Conservation (phyloP, 202 grass and related monocot genomes). For the Schoenoplectus tabernaemontani region DNA sequence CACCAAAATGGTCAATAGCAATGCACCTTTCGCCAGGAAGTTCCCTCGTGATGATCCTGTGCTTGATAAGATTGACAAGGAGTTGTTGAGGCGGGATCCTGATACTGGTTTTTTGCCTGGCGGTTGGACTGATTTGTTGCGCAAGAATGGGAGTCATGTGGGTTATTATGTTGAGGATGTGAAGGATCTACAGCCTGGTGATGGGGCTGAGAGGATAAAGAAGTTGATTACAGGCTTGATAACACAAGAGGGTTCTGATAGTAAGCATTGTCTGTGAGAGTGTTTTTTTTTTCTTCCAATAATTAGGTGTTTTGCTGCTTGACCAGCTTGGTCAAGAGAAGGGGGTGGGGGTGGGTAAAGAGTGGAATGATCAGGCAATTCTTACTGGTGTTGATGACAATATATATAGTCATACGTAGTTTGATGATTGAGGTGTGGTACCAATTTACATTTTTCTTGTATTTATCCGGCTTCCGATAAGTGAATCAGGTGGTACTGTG, state of each 20-base stretch:
- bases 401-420: not conserved
- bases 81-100: slow-evolving; percentile 50
- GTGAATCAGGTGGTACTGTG: no score
- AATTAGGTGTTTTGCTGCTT: slow-evolving; percentile 14
- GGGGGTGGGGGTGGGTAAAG: not conserved
- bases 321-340: not conserved
- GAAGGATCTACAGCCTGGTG: slow-evolving; percentile 54
- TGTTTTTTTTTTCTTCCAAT: not conserved
- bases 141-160: slow-evolving; percentile 36
- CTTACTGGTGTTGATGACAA: not conserved
- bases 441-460: not conserved
- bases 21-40: slow-evolving; percentile 91
- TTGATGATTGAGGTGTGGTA: not conserved
- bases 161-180: slow-evolving; percentile 38
- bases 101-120: slow-evolving; percentile 53
- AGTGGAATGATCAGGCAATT: not conserved
- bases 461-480: not conserved
- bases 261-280: slow-evolving; percentile 80
- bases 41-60: slow-evolving; percentile 75
- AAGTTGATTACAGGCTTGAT: slow-evolving; percentile 62
- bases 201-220: slow-evolving; percentile 61
- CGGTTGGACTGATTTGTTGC: slow-evolving; percentile 56
- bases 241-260: slow-evolving; percentile 66
- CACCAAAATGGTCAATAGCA: slow-evolving; percentile 54
- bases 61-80: slow-evolving; percentile 79